These are phyloP conservation scores for Neurospora terricola DNA, from an alignment of 495 filamentous ascomycete genomes.

Conservation along the genomic window DNA sequence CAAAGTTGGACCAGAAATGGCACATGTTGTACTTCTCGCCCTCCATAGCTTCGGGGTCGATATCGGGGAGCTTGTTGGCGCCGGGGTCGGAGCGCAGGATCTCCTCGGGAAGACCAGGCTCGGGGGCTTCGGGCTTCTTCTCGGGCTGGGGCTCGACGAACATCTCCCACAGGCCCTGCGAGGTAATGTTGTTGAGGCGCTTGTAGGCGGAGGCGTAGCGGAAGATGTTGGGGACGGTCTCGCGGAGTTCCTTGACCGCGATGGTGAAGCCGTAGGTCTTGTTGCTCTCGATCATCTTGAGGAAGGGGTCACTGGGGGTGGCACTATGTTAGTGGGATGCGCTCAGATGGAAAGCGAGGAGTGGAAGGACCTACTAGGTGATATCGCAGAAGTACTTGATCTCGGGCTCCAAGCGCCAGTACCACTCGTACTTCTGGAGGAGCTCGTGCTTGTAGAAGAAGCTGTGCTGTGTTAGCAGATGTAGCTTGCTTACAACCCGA, in stretches of 20 bases:
- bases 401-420: conserved; percentile 98
- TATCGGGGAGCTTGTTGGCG: conserved; percentile 59
- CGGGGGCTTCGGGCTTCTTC: conserved; percentile 43
- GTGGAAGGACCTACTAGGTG: conserved; percentile 68
- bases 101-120: conserved; percentile 72
- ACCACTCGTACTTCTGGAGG: conserved; percentile 96
- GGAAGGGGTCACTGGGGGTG: conserved; percentile 73
- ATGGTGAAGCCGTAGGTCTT: conserved; percentile 99
- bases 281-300: conserved; percentile 81
- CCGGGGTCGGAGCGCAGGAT: conserved; percentile 69
- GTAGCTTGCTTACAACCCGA: not conserved
- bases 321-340: conserved; percentile 5
- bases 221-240: conserved; percentile 98
- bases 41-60: conserved; percentile 92
- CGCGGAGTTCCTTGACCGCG: conserved; percentile 94
- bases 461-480: conserved; percentile 34
- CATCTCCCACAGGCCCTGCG: conserved; percentile 97
- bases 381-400: conserved; percentile 99
- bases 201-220: conserved; percentile 99
- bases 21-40: conserved; percentile 99
- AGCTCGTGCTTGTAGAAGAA: conserved; percentile 98
- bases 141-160: conserved; percentile 71
- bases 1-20: conserved; percentile 99
- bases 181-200: conserved; percentile 79
- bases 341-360: not conserved